These are phyloP conservation scores for Clausena lansium DNA, from an alignment of 345 rosid genomes.

Conservation along the genomic window DNA sequence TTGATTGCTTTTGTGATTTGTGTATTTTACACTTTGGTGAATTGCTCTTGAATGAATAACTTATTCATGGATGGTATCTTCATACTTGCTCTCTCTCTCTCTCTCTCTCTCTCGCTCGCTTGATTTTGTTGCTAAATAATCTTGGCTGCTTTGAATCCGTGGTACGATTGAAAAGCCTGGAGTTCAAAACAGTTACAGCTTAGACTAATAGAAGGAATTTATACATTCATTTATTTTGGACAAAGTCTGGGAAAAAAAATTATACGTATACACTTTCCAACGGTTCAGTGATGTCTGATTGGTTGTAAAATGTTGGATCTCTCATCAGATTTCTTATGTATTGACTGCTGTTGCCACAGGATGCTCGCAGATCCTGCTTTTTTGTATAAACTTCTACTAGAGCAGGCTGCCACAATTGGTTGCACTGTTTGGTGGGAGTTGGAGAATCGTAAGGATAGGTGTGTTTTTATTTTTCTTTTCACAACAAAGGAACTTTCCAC, in stretches of 20 bases:
- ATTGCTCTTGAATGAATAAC: background rate
- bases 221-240: background rate
- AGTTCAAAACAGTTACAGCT: background rate
- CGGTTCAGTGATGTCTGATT: background rate
- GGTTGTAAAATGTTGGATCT: background rate
- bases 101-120: background rate
- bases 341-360: slow-evolving; percentile 39
- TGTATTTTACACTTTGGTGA: background rate
- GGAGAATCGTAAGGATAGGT: slow-evolving; percentile 86
- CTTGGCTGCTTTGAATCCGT: background rate
- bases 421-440: slow-evolving; percentile 91
- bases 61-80: background rate
- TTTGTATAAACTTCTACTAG: slow-evolving; percentile 75
- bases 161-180: background rate
- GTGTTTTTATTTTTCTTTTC: slow-evolving; percentile 1
- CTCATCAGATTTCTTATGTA: slow-evolving; percentile 8
- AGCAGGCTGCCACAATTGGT: slow-evolving; percentile 84
- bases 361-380: slow-evolving; percentile 96
- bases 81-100: background rate
- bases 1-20: background rate
- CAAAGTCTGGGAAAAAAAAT: background rate
- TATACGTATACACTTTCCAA: background rate
- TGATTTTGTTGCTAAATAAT: background rate
- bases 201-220: background rate
- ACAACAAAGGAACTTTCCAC: background rate